Base-by-base conservation (phyloP, 768 basidiomycete genomes). In the Symmetrospora coprosmae region DNA sequence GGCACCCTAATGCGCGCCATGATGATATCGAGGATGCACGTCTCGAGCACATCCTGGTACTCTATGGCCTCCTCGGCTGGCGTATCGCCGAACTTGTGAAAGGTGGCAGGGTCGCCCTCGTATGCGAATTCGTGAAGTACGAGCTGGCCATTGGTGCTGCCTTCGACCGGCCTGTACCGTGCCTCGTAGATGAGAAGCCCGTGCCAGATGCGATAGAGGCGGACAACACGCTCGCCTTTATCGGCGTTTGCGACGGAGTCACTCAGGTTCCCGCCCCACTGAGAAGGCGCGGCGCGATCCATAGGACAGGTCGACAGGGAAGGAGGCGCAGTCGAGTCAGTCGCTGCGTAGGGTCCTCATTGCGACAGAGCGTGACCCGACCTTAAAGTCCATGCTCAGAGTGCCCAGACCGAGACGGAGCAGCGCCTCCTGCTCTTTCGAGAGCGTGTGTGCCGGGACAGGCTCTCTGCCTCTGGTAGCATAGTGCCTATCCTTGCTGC, bases 201-300 rank as follows among this genome's bases (percentile, higher is more conserved):
- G 17, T 33, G 37, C 52, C 52, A 55, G 39, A 38, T 21, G 25
- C 52, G 52, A 41, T 55, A 55, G 4, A 55, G 52, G 14, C 52
- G 14, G 13, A 55, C 52, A 16, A 55, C 52, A 14, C 34, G 9
- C 38, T 55, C 52, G 25, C 27, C 27, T 4, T 2, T 19, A n/a
- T 39, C 14, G 16, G 34, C 25, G 31, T 55, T 55, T 27, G 34
- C 39, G 16, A 23, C 30, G 19, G 52, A 55, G 39, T 4, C 39
- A n/a, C 34, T 4, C 52, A 33, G 14, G 39, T 55, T 55, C 11
- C 52, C 52, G 13, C 13, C 39, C 52, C 52, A 55, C 52, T 55
- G 49, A n/a, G 45, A 23, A 9, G n/a, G 27, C 21, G n/a, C n/a
- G n/a, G n/a, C n/a, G n/a, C n/a, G n/a, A n/a, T n/a, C n/a, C n/a